Conservation (phyloP, 192 early-diverging fungal species). For the Gaertneriomyces sp. region DNA sequence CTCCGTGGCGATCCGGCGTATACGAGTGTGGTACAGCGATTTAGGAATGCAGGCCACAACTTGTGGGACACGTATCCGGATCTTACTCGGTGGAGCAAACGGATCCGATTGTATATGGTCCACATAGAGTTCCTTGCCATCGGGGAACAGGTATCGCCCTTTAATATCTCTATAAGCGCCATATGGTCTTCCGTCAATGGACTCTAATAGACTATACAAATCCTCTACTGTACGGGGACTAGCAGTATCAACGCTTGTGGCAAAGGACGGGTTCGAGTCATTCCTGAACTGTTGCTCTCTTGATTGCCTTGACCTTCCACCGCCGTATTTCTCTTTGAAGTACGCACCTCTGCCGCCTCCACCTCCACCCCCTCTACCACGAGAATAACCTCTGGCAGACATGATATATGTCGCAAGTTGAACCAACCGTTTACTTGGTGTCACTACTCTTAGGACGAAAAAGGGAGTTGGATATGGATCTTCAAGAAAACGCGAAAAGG, state of each 20-base stretch:
- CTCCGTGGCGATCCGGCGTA: slow-evolving; percentile 34
- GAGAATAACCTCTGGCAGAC: neutral
- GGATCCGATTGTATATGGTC: slow-evolving; percentile 40
- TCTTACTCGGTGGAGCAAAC: slow-evolving; percentile 49
- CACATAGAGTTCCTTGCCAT: slow-evolving; percentile 16
- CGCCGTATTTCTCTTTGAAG: slow-evolving; percentile 20
- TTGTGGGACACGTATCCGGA: slow-evolving; percentile 43
- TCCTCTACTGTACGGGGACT: neutral
- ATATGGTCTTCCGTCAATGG: slow-evolving; percentile 22
- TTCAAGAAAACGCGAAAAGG: too few species aligned
- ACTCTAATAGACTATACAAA: slow-evolving; percentile 1
- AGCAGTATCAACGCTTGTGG: neutral
- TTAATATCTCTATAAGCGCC: slow-evolving; percentile 22
- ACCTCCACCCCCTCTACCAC: slow-evolving; percentile 5
- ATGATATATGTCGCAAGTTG: too few species aligned
- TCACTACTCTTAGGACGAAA: too few species aligned
- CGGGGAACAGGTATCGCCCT: slow-evolving; percentile 1
- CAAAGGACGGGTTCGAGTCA: neutral
- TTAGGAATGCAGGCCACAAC: slow-evolving; percentile 25
- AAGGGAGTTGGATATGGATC: too few species aligned
- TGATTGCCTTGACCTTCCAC: slow-evolving; percentile 15
- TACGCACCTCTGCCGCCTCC: slow-evolving; percentile 5
- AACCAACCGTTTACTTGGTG: too few species aligned
- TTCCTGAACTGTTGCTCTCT: slow-evolving; percentile 1
- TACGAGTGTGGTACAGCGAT: slow-evolving; percentile 21